phyloP scores from a whole-genome alignment of 352 stramenopile genomes.

The Pythium dissimile region DNA sequence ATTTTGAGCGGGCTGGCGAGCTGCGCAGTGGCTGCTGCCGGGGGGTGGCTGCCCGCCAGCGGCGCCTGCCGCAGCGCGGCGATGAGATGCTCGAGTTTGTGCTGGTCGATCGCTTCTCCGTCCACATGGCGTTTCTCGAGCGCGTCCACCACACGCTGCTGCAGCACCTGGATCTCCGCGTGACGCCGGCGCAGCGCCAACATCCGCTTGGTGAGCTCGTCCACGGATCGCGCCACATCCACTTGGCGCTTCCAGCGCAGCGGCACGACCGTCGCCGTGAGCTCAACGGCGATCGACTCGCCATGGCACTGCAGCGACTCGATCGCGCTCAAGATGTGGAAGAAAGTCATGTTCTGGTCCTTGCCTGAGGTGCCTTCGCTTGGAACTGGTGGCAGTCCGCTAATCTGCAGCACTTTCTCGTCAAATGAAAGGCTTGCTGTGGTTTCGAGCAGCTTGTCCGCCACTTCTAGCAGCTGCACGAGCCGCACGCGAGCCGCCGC shows the following conservation, averaged over 20 bases:
- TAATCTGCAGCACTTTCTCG: conserved; percentile 34
- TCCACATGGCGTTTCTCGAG: conserved; percentile 34
- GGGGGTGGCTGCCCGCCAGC: neutral
- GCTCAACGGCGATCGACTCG: conserved; percentile 51
- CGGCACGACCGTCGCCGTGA: conserved; percentile 43
- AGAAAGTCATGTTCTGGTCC: conserved; percentile 56
- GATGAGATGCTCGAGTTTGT: conserved; percentile 42
- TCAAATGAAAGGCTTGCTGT: conserved; percentile 39
- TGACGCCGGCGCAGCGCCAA: conserved; percentile 22
- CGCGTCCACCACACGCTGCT: conserved; percentile 42
- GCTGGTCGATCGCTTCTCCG: conserved; percentile 44
- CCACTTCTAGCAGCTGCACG: conserved; percentile 37
- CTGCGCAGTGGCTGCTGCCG: neutral
- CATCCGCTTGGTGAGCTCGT: conserved; percentile 35
- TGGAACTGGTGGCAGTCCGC: conserved; percentile 25
- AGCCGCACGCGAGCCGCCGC: conserved; percentile 44
- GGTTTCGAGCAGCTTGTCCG: conserved; percentile 29
- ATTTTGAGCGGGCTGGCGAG: conserved; percentile 14
- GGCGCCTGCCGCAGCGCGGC: conserved; percentile 47
- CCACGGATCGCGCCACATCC: conserved; percentile 27
- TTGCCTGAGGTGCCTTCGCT: conserved; percentile 13
- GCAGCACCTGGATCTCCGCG: conserved; percentile 21
- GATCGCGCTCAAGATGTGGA: conserved; percentile 46
- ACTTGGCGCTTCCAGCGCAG: conserved; percentile 38
- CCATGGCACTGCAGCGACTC: conserved; percentile 52